Conservation (phyloP, 768 basidiomycete species). For the Phlegmacium glaucopus region DNA sequence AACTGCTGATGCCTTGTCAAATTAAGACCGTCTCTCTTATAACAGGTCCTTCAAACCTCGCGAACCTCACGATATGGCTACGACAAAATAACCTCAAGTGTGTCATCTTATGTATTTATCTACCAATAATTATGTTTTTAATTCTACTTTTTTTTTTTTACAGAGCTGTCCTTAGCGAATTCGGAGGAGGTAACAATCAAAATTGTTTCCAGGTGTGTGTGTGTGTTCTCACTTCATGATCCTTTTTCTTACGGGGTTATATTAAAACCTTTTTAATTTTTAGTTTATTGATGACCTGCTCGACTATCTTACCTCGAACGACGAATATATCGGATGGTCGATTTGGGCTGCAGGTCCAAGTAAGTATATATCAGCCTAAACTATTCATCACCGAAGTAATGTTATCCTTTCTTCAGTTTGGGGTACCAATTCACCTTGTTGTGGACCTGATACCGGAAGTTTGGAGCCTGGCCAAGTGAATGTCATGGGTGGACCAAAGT, state of each 20-base stretch:
- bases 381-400: neutral
- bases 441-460: slow-evolving; percentile 40
- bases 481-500: slow-evolving; percentile 37
- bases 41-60: slow-evolving; percentile 37
- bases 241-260: no score
- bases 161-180: slow-evolving; percentile 43
- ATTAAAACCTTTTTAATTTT: no score
- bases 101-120: no score
- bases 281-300: slow-evolving; percentile 39
- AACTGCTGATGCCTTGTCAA: neutral
- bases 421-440: slow-evolving; percentile 40
- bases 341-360: slow-evolving; percentile 47
- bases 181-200: slow-evolving; percentile 41
- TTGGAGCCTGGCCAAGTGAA: slow-evolving; percentile 39
- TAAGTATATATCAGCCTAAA: slow-evolving; percentile 19
- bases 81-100: slow-evolving; percentile 40
- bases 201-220: slow-evolving; percentile 41
- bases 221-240: no score
- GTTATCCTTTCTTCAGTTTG: slow-evolving; percentile 28
- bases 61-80: slow-evolving; percentile 39
- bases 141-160: no score
- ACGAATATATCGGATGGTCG: slow-evolving; percentile 45
- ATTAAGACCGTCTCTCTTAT: neutral
- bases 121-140: no score
- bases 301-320: slow-evolving; percentile 36